These are phyloP conservation scores for Theileria luwenshuni DNA, from an alignment of 169 alveolate genomes.

Conservation along the genomic window DNA sequence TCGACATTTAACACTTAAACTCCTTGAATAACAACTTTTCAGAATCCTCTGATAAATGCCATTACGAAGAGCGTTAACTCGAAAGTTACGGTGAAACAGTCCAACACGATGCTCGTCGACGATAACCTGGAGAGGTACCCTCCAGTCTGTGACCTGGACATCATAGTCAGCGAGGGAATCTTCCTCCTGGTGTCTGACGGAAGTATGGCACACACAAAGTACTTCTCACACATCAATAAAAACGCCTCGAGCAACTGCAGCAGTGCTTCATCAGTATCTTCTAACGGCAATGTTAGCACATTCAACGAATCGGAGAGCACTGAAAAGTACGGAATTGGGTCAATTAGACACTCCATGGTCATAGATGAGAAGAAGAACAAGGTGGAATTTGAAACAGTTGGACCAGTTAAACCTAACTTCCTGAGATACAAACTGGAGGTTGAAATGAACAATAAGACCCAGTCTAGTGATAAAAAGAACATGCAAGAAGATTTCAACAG, in stretches of 20 bases:
- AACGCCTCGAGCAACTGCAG: not conserved
- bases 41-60: constrained; percentile 65
- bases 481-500: constrained; percentile 50
- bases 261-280: not conserved
- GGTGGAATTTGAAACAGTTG: constrained; percentile 48
- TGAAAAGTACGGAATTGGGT: not conserved
- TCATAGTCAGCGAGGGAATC: constrained; percentile 18
- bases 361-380: constrained; percentile 31
- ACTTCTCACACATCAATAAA: constrained; percentile 7
- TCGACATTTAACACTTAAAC: not conserved
- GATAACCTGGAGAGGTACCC: constrained; percentile 15
- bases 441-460: constrained; percentile 35
- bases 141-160: constrained; percentile 9
- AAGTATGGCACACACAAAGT: constrained; percentile 29
- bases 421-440: constrained; percentile 37
- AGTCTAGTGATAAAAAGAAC: constrained; percentile 17
- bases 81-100: constrained; percentile 48
- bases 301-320: not conserved
- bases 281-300: not conserved
- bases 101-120: constrained; percentile 25
- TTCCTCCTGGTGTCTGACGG: constrained; percentile 29
- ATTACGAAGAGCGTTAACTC: constrained; percentile 60
- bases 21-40: not conserved
- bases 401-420: constrained; percentile 40
- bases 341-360: constrained; percentile 18